Percentiles rank a stretch among this genome's conserved stretches.
Evolutionary conservation across 768 basidiomycete genomes (phyloP).

Genomic region (Nevesoporus exiguus): DNA sequence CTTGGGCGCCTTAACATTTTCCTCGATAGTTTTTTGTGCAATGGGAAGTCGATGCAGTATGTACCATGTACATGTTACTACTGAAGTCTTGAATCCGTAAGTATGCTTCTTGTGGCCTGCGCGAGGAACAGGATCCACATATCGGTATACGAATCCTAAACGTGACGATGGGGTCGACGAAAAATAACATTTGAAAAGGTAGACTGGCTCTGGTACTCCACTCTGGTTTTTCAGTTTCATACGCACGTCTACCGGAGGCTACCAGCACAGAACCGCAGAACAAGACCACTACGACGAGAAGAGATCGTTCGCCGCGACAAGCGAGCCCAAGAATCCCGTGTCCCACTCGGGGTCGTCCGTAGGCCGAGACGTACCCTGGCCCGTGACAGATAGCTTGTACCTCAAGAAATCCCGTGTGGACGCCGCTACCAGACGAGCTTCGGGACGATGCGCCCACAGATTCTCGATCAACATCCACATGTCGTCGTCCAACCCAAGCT

Average conservation of each 20-base stretch:
- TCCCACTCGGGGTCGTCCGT: conserved; percentile 25
- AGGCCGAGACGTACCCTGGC: background rate
- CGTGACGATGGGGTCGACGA: too few relatives aligned
- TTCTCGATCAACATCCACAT: conserved; percentile 30
- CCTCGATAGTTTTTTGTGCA: conserved; percentile 13
- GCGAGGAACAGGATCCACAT: too few relatives aligned
- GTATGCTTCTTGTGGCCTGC: background rate
- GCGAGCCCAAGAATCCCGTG: conserved; percentile 18
- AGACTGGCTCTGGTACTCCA: too few relatives aligned
- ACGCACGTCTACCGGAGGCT: too few relatives aligned
- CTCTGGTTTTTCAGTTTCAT: too few relatives aligned
- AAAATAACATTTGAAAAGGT: too few relatives aligned
- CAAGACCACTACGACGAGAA: conserved; percentile 9
- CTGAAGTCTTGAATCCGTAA: background rate
- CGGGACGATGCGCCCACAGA: conserved; percentile 29
- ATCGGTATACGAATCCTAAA: too few relatives aligned
- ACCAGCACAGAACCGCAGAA: too few relatives aligned
- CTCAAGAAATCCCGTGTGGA: conserved; percentile 22
- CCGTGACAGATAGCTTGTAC: conserved; percentile 12
- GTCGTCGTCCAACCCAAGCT: conserved; percentile 28
- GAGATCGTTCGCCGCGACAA: conserved; percentile 6
- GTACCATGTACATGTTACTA: conserved; percentile 2
- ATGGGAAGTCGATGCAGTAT: conserved; percentile 7
- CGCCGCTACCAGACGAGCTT: conserved; percentile 24
- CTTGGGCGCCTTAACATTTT: conserved; percentile 1